These are phyloP conservation scores for Przewalskia tangutica DNA, from an alignment of 257 asterid species.

Conservation along the genomic window DNA sequence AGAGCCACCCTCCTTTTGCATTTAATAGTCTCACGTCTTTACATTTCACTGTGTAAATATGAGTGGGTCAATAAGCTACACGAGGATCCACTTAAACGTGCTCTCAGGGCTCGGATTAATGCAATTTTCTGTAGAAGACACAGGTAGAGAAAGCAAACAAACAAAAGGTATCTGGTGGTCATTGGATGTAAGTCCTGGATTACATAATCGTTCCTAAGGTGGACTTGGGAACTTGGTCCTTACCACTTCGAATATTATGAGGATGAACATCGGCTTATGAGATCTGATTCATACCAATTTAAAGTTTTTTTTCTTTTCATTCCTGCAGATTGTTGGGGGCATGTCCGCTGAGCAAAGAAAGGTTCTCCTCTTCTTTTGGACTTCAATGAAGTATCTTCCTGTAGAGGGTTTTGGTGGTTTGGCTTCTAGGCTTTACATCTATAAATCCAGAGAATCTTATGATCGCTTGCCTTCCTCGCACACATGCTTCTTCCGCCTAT, in stretches of 20 bases:
- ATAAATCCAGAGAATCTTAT: constrained; percentile 35
- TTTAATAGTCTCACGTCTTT: not conserved
- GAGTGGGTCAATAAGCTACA: not conserved
- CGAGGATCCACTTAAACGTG: not conserved
- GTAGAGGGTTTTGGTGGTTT: constrained; percentile 84
- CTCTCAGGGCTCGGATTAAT: not conserved
- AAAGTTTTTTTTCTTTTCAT: not conserved
- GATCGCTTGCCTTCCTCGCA: constrained; percentile 88
- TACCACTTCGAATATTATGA: not conserved
- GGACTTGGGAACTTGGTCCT: not conserved
- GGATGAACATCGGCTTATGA: not conserved
- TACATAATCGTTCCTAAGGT: not conserved
- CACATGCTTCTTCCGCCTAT: constrained; percentile 86
- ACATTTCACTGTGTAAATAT: not conserved
- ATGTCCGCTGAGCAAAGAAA: constrained; percentile 78
- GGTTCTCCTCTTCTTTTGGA: constrained; percentile 93
- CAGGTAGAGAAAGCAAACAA: not conserved
- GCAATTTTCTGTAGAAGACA: not conserved
- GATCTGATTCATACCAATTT: not conserved
- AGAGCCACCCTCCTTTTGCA: not conserved
- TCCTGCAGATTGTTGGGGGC: constrained; percentile 46
- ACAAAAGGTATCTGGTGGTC: constrained; percentile 1
- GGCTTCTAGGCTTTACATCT: constrained; percentile 70
- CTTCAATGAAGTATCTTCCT: constrained; percentile 81
- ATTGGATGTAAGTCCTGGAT: not conserved